Evolutionary conservation across 352 stramenopile genomes (phyloP).

Genomic region (Phytophthora quininea): DNA sequence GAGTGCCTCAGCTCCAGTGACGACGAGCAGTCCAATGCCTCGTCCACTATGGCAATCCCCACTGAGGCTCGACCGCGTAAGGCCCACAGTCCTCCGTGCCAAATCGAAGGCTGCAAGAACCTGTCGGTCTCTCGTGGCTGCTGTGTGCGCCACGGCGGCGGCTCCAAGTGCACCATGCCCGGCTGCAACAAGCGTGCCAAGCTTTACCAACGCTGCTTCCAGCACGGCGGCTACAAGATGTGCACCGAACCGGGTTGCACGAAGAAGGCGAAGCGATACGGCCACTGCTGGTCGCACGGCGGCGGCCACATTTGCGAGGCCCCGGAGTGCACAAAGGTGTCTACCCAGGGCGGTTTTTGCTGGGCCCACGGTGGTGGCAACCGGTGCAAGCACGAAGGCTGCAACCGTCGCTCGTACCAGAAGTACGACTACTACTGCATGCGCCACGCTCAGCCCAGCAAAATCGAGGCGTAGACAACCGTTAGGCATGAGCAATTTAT

Average conservation of each 20-base stretch:
- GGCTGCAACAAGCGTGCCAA: conserved; percentile 55
- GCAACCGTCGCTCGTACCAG: conserved; percentile 2
- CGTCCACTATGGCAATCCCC: conserved; percentile 2
- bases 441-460: conserved; percentile 31
- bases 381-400: conserved; percentile 2
- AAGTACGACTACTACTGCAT: conserved; percentile 6
- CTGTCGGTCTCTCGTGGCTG: conserved; percentile 45
- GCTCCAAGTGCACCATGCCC: conserved; percentile 34
- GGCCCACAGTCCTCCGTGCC: conserved; percentile 45
- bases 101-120: conserved; percentile 58
- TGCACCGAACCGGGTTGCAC: conserved; percentile 52
- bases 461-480: conserved; percentile 12
- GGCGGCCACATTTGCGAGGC: conserved; percentile 17
- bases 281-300: conserved; percentile 63
- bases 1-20: conserved; percentile 30
- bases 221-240: conserved; percentile 54
- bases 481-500: conserved; percentile 6
- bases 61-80: conserved; percentile 20
- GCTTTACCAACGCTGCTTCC: conserved; percentile 26
- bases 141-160: conserved; percentile 41
- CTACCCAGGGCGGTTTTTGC: conserved; percentile 56
- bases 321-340: conserved; percentile 32
- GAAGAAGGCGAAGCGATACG: conserved; percentile 58
- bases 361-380: conserved; percentile 13
- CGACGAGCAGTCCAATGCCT: conserved; percentile 19